Conservation (phyloP, 208 protist genomes). For the Crithidia brevicula region DNA sequence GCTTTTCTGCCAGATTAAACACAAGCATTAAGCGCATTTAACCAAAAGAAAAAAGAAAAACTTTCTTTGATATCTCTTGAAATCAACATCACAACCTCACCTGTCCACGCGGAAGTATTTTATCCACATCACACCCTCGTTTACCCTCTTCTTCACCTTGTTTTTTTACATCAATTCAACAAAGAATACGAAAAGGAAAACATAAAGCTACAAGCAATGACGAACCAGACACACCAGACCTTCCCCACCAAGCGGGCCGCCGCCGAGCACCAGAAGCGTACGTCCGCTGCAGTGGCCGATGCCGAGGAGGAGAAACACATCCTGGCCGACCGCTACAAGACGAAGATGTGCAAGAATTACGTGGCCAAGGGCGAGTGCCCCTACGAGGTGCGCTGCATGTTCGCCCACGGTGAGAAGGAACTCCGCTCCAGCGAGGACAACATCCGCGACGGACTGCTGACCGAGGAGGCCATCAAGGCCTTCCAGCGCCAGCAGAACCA, state of each 20-base stretch:
- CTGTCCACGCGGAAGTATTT: too few relatives aligned
- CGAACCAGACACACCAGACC: slow-evolving; percentile 12
- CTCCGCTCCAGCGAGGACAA: slow-evolving; percentile 71
- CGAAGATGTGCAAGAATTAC: slow-evolving; percentile 78
- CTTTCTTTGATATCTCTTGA: background rate
- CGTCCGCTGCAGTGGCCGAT: background rate
- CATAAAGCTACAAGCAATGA: slow-evolving; percentile 19
- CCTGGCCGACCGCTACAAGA: slow-evolving; percentile 51
- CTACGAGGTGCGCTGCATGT: slow-evolving; percentile 77
- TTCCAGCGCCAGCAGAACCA: slow-evolving; percentile 48
- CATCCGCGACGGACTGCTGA: slow-evolving; percentile 65
- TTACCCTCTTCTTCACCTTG: too few relatives aligned
- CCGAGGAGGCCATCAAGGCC: slow-evolving; percentile 63
- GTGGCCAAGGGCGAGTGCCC: slow-evolving; percentile 53
- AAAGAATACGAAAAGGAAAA: too few relatives aligned
- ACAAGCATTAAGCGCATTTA: too few relatives aligned
- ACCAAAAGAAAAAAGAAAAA: slow-evolving; percentile 1
- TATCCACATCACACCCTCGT: too few relatives aligned
- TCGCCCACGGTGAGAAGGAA: slow-evolving; percentile 77
- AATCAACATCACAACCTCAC: too few relatives aligned
- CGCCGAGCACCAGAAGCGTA: slow-evolving; percentile 23
- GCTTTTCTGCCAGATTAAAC: too few relatives aligned
- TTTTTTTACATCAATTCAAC: too few relatives aligned
- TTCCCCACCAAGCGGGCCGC: slow-evolving; percentile 14
- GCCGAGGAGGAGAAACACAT: slow-evolving; percentile 29